These are phyloP conservation scores for Starmerella sp. DNA, from an alignment of 805 yeast genomes.

Conservation along the genomic window DNA sequence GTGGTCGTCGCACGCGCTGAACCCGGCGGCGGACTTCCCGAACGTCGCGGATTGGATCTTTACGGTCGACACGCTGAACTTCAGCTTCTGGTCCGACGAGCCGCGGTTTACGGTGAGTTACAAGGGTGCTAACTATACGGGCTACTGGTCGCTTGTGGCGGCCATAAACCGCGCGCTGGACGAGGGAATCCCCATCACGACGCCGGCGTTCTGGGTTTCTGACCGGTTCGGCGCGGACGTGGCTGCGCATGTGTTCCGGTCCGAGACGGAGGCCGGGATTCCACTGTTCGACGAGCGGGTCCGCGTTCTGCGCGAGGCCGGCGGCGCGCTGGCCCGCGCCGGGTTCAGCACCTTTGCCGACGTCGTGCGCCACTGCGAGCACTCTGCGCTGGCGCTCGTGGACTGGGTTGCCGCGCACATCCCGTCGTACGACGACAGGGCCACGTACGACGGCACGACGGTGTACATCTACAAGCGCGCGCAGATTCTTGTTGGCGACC, in stretches of 20 bases:
- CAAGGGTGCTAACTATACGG: slow-evolving; percentile 31
- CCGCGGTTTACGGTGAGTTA: slow-evolving; percentile 31
- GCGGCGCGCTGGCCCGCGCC: slow-evolving; percentile 20
- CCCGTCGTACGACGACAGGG: slow-evolving; percentile 30
- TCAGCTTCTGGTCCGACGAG: slow-evolving; percentile 35
- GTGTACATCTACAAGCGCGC: slow-evolving; percentile 34
- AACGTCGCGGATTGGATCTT: slow-evolving; percentile 33
- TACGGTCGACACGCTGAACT: slow-evolving; percentile 34
- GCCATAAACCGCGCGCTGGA: slow-evolving; percentile 35
- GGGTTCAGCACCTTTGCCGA: slow-evolving; percentile 20
- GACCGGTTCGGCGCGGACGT: slow-evolving; percentile 23
- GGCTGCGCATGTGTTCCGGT: slow-evolving; percentile 26
- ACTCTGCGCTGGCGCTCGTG: slow-evolving; percentile 30
- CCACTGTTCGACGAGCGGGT: slow-evolving; percentile 32
- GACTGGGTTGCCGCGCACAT: slow-evolving; percentile 24
- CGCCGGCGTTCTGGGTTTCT: slow-evolving; percentile 30
- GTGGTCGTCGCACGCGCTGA: slow-evolving; percentile 32
- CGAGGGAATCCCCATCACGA: slow-evolving; percentile 31
- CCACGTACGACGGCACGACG: slow-evolving; percentile 24
- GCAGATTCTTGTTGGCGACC: slow-evolving; percentile 34
- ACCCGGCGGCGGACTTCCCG: slow-evolving; percentile 23
- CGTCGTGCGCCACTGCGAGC: slow-evolving; percentile 22
- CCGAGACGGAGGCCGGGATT: slow-evolving; percentile 26
- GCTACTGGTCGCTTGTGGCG: slow-evolving; percentile 38
- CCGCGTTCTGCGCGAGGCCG: slow-evolving; percentile 31